Evolutionary conservation across 192 early-diverging fungal species (phyloP).

Genomic region (Radiomyces spectabilis): DNA sequence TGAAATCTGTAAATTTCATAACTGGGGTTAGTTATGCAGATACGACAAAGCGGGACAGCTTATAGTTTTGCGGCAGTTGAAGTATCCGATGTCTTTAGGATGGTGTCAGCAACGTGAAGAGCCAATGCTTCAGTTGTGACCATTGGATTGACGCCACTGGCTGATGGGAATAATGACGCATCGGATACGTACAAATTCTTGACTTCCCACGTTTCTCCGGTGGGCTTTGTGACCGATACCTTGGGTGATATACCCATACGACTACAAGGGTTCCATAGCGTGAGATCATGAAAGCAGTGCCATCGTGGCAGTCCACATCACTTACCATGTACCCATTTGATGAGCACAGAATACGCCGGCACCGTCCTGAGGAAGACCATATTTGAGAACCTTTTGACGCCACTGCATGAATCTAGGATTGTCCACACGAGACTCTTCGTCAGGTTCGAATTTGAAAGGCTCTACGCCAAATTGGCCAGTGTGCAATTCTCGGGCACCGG

Average conservation of each 20-base stretch:
- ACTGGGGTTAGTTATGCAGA: too few species aligned
- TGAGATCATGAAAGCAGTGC: too few species aligned
- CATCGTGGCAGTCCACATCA: too few species aligned
- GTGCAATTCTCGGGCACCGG: slow-evolving; percentile 51
- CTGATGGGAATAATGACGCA: slow-evolving; percentile 62
- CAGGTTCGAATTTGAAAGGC: slow-evolving; percentile 19
- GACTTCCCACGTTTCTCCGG: slow-evolving; percentile 68
- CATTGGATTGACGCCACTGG: slow-evolving; percentile 68
- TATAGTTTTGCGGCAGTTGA: too few species aligned
- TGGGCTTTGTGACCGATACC: slow-evolving; percentile 53
- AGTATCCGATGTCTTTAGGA: slow-evolving; percentile 5
- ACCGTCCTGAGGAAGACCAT: slow-evolving; percentile 25
- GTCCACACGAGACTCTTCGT: slow-evolving; percentile 27
- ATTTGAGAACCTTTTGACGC: slow-evolving; percentile 16
- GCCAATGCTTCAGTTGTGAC: slow-evolving; percentile 29
- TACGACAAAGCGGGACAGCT: too few species aligned
- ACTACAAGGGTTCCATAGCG: too few species aligned
- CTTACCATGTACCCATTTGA: slow-evolving; percentile 60
- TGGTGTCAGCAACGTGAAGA: slow-evolving; percentile 23
- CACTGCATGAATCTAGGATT: slow-evolving; percentile 21
- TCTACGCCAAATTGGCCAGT: slow-evolving; percentile 44
- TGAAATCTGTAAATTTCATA: too few species aligned
- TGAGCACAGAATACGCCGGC: slow-evolving; percentile 45
- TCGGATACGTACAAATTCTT: slow-evolving; percentile 68
- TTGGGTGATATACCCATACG: slow-evolving; percentile 56